These are phyloP conservation scores for Melaleuca quinquenervia DNA, from an alignment of 345 rosid genomes.

Conservation along the genomic window DNA sequence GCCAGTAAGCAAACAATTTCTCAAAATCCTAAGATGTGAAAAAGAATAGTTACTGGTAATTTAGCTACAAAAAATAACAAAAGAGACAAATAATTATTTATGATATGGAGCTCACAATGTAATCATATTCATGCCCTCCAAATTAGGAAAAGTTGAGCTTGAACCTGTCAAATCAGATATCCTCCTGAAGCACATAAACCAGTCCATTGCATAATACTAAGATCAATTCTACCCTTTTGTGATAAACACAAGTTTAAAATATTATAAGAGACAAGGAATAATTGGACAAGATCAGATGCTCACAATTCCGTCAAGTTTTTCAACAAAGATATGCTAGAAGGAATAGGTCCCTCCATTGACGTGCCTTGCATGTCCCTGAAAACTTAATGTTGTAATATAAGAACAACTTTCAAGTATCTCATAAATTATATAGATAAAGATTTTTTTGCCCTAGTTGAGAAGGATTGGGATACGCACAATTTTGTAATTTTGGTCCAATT, in stretches of 20 bases:
- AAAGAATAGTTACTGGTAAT: background rate
- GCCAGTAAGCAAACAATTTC: constrained; percentile 49
- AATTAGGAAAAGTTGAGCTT: constrained; percentile 36
- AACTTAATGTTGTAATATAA: background rate
- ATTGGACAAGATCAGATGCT: constrained; percentile 6
- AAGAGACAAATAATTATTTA: background rate
- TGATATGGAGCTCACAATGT: constrained; percentile 38
- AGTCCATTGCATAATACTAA: background rate
- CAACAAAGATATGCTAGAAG: constrained; percentile 43
- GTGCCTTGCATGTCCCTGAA: constrained; percentile 77
- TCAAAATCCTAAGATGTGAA: constrained; percentile 36
- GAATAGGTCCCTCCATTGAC: constrained; percentile 86
- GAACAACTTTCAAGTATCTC: background rate
- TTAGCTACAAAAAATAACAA: background rate
- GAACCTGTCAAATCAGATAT: constrained; percentile 57
- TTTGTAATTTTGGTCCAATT: constrained; percentile 54
- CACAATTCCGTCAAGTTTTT: constrained; percentile 42
- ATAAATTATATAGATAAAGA: background rate
- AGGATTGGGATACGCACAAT: constrained; percentile 34
- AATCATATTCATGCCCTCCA: constrained; percentile 8
- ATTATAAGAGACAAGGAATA: background rate
- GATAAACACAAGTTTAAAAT: background rate
- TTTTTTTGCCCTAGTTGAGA: background rate
- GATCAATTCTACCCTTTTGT: background rate
- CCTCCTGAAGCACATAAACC: constrained; percentile 24